Base-by-base conservation (phyloP, 2,329 filamentous ascomycete genomes). In the Penicillium sp. region DNA sequence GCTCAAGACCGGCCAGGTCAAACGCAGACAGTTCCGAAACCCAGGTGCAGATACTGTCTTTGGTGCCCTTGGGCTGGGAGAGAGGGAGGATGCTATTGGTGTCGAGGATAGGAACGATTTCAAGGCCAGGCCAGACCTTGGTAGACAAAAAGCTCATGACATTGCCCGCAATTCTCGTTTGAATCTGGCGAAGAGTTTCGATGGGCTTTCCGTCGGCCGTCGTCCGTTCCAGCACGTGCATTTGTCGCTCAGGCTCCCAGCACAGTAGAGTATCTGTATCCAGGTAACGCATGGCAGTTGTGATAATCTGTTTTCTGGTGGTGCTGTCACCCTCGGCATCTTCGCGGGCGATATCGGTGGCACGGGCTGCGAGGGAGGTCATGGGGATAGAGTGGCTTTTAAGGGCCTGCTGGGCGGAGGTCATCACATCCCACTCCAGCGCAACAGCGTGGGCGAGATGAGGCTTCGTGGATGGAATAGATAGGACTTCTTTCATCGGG, bases 201-300 rank as follows among this genome's bases (percentile, higher is more conserved):
- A 72, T 73, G 10, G 57, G 50, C 48, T 69, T 69, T 4, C 74
- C 75, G 48, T 76, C 75, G 38, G 67, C 69, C 4, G 66, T 61
- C 4, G 66, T 62, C 28, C 73, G 67, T 35, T 81, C 70, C 32
- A 75, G 70, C 2, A 75, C 74, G 35, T 77, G 69, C 52, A 72
- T 58, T 40, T 71, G 71, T 49, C 72, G 71, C 61, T 76, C 76
- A 0, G 83, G 83, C 17, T 81, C 88, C 87, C 89, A 95, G 78
- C 91, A 97, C 2, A 98, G 80, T 32, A 97, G 73, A 0, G 88
- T 90, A 71, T 98, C 93, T 1, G 93, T 97, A 61, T 89, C 83
- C 24, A 98, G 78, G 69, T 97, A 97, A 41, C 85, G 80, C 77
- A 97, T 79, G 45, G 93, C 72, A 55, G 81, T 83, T 17, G 73